These are phyloP conservation scores for Colletotrichum lupini DNA, from an alignment of 2,329 filamentous ascomycete genomes.

Conservation along the genomic window DNA sequence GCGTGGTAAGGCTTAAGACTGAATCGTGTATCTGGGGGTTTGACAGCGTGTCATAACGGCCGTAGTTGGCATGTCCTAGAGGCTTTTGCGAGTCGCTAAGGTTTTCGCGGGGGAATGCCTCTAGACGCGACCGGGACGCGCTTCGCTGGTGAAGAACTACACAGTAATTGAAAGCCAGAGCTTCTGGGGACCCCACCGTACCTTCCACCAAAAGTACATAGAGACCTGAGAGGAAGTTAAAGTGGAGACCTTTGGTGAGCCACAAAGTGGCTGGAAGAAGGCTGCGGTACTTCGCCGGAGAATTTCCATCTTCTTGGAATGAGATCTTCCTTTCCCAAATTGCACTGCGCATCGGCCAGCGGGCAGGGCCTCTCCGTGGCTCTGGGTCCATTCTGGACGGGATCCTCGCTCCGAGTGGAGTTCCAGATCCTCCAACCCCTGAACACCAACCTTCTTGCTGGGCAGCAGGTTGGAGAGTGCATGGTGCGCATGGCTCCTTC, in stretches of 20 bases:
- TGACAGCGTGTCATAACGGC: not conserved
- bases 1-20: not conserved
- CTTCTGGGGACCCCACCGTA: not conserved
- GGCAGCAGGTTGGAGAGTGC: not conserved
- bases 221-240: no score
- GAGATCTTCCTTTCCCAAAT: not conserved
- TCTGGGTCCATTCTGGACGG: not conserved
- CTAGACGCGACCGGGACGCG: slow-evolving; percentile 1
- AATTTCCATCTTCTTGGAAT: not conserved
- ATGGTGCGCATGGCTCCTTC: not conserved
- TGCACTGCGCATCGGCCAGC: not conserved
- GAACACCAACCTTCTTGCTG: not conserved
- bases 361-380: slow-evolving; percentile 17
- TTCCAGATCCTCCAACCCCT: slow-evolving; percentile 5
- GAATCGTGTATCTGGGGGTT: not conserved
- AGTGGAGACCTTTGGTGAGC: not conserved
- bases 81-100: not conserved
- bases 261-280: slow-evolving; percentile 15
- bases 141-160: not conserved
- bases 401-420: slow-evolving; percentile 10
- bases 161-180: slow-evolving; percentile 1
- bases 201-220: not conserved
- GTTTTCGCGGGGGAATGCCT: not conserved
- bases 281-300: not conserved
- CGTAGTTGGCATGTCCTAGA: not conserved